A percentile compares a stretch with the other conserved stretches of the same genome.
These are phyloP conservation scores for Diaporthe humulicola DNA, from an alignment of 2,329 filamentous ascomycete species.

Conservation along the genomic window DNA sequence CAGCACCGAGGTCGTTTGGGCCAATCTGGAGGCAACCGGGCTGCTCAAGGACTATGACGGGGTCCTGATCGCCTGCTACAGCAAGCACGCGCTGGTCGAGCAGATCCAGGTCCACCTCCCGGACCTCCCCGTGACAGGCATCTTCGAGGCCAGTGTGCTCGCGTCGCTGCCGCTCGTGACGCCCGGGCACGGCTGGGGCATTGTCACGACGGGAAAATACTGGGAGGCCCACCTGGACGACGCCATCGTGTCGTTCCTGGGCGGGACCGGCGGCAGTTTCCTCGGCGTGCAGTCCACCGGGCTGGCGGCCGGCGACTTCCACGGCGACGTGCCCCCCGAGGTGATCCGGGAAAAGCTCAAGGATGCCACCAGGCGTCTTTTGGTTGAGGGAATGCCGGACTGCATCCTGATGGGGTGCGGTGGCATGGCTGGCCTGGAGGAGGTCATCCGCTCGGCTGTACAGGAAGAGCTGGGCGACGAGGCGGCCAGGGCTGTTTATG, in stretches of 20 bases:
- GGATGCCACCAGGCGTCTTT: conserved; percentile 76
- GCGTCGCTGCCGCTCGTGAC: conserved; percentile 69
- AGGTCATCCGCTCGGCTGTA: conserved; percentile 79
- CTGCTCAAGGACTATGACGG: conserved; percentile 71
- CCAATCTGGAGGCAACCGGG: conserved; percentile 58
- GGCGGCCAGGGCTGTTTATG: conserved; percentile 68
- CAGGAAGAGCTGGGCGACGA: conserved; percentile 72
- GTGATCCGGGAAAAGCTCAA: conserved; percentile 76
- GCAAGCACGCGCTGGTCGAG: conserved; percentile 81
- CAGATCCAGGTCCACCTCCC: conserved; percentile 56
- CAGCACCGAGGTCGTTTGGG: conserved; percentile 74
- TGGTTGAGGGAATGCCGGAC: conserved; percentile 68
- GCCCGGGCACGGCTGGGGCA: conserved; percentile 74
- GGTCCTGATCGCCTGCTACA: conserved; percentile 92
- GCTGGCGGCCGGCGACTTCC: conserved; percentile 83
- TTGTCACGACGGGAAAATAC: conserved; percentile 87
- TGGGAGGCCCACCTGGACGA: conserved; percentile 81
- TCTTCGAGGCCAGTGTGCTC: conserved; percentile 87
- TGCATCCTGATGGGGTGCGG: conserved; percentile 90
- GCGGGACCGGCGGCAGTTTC: conserved; percentile 65
- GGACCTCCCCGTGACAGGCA: conserved; percentile 76
- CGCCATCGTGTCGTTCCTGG: conserved; percentile 76
- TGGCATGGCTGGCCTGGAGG: conserved; percentile 89
- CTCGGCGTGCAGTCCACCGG: conserved; percentile 87
- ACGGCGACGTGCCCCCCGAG: conserved; percentile 73